Conservation (phyloP, 1,284 basidiomycete species). For the Malassezia obtusa region DNA sequence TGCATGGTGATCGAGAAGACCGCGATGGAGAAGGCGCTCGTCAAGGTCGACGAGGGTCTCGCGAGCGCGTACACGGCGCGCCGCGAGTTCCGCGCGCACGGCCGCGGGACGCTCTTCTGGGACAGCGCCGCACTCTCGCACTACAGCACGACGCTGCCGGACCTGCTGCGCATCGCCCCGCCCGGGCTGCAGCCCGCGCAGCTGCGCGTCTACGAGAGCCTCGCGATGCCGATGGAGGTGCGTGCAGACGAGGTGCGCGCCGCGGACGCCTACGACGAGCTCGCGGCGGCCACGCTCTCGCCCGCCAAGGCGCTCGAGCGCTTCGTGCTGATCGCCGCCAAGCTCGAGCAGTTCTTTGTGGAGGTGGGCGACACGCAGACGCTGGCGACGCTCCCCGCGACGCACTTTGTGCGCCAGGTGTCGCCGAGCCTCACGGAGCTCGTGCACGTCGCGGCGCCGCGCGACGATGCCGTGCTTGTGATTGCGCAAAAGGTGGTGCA, state of each 20-base stretch:
- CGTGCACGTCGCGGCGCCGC: constrained; percentile 66
- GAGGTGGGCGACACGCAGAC: constrained; percentile 24
- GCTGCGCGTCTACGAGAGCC: constrained; percentile 87
- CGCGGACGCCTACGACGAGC: constrained; percentile 13
- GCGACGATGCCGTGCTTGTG: constrained; percentile 72
- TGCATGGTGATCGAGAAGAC: constrained; percentile 93
- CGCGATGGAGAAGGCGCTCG: constrained; percentile 88
- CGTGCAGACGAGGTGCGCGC: background rate
- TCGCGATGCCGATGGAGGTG: constrained; percentile 48
- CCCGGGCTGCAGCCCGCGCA: constrained; percentile 74
- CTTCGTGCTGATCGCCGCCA: constrained; percentile 39
- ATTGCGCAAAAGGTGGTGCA: constrained; percentile 87
- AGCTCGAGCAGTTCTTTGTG: constrained; percentile 37
- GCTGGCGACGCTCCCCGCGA: constrained; percentile 53
- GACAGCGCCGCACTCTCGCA: constrained; percentile 52
- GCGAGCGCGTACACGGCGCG: constrained; percentile 64
- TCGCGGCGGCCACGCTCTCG: constrained; percentile 11
- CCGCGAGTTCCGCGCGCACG: constrained; percentile 74
- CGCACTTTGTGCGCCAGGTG: constrained; percentile 74
- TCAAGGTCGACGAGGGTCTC: constrained; percentile 90
- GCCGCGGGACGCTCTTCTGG: constrained; percentile 43
- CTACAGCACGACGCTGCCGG: constrained; percentile 72
- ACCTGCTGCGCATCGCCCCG: constrained; percentile 74
- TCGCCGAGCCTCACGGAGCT: constrained; percentile 71
- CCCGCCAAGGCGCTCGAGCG: constrained; percentile 44